A percentile compares a stretch with the other conserved stretches of the same genome.
phyloP scores from a whole-genome alignment of 139 green algal species.

The Chlamydomonas incerta region DNA sequence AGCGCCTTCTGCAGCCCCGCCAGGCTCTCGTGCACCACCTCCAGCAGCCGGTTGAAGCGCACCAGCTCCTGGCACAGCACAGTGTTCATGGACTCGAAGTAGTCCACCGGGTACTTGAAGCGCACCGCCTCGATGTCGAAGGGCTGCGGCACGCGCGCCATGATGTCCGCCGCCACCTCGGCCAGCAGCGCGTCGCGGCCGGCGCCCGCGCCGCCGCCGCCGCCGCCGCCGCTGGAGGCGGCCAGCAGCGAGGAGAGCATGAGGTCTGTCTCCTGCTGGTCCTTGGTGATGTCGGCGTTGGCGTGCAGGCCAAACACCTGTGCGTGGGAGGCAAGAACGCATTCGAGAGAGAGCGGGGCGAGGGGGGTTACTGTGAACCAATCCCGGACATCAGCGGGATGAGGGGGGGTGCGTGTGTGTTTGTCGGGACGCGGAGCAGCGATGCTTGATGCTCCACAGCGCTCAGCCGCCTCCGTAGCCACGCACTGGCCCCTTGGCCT shows the following conservation, averaged over 20 bases:
- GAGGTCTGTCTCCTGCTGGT: conserved; percentile 78
- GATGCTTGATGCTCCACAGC: too few species aligned
- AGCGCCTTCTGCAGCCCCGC: conserved; percentile 58
- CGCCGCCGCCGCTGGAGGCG: conserved; percentile 48
- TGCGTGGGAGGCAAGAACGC: too few species aligned
- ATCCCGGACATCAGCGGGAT: too few species aligned
- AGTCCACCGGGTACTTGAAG: conserved; percentile 81
- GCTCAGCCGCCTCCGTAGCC: too few species aligned
- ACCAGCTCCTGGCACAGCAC: conserved; percentile 86
- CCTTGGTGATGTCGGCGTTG: conserved; percentile 88
- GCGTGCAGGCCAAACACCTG: conserved; percentile 83
- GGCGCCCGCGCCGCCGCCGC: conserved; percentile 46
- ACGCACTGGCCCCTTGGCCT: too few species aligned
- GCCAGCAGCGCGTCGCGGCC: conserved; percentile 70
- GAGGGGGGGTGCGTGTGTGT: too few species aligned
- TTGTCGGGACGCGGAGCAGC: too few species aligned
- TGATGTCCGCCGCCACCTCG: conserved; percentile 74
- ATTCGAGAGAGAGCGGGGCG: too few species aligned
- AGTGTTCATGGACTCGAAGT: conserved; percentile 87
- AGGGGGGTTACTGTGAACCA: too few species aligned
- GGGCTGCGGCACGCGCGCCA: conserved; percentile 52
- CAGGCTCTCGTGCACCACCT: conserved; percentile 60
- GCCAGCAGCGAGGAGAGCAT: conserved; percentile 71
- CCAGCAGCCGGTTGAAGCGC: conserved; percentile 81
- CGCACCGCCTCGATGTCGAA: conserved; percentile 84